Percentiles rank a stretch among this genome's conserved stretches.
phyloP scores from a whole-genome alignment of 352 stramenopile genomes.

The Phytophthora pluvialis region DNA sequence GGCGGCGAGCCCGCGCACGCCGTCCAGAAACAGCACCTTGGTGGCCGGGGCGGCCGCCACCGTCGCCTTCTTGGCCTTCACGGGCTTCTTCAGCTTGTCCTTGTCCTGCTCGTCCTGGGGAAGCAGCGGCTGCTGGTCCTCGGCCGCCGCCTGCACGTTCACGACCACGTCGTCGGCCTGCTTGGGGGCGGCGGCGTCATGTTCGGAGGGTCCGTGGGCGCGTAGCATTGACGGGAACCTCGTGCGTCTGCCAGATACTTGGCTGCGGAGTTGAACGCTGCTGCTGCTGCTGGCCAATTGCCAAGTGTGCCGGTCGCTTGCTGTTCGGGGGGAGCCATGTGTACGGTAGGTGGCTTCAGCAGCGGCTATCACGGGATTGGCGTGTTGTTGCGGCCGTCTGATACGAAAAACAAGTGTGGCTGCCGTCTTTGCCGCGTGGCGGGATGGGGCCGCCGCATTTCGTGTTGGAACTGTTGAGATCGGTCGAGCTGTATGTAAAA shows the following conservation, averaged over 20 bases:
- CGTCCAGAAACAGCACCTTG: conserved; percentile 48
- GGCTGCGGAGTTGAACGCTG: not conserved
- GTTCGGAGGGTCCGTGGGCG: conserved; percentile 14
- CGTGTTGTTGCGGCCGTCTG: conserved; percentile 4
- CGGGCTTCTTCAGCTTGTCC: conserved; percentile 28
- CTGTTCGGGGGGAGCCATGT: conserved; percentile 16
- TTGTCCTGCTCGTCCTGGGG: conserved; percentile 28
- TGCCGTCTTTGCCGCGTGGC: conserved; percentile 11
- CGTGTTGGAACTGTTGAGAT: too few species aligned
- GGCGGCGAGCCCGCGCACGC: conserved; percentile 39
- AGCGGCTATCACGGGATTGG: conserved; percentile 16
- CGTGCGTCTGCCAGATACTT: not conserved
- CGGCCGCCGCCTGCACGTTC: conserved; percentile 14
- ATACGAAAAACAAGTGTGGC: conserved; percentile 16
- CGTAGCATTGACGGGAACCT: conserved; percentile 18
- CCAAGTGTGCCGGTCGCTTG: conserved; percentile 24
- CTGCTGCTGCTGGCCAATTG: conserved; percentile 9
- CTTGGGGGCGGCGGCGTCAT: not conserved
- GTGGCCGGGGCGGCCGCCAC: conserved; percentile 16
- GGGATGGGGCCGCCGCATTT: not conserved
- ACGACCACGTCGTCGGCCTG: conserved; percentile 10
- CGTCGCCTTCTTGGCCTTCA: conserved; percentile 32
- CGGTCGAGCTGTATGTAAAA: too few species aligned
- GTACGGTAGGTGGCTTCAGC: conserved; percentile 17
- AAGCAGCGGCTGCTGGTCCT: conserved; percentile 34